Evolutionary conservation across 2,329 filamentous ascomycete species (phyloP).

Genomic region (Bisporella sp.): DNA sequence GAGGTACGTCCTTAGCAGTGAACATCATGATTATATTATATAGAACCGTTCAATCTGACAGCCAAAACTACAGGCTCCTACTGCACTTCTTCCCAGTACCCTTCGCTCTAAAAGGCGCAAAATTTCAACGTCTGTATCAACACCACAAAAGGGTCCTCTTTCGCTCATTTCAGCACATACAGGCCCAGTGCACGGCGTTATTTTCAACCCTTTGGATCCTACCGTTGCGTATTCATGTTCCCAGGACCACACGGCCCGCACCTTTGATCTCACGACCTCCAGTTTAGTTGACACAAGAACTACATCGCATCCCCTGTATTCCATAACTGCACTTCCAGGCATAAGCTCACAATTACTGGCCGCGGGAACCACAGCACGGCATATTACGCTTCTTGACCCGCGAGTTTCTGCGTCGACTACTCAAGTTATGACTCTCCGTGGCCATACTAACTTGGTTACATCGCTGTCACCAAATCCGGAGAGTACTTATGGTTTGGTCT

Average conservation of each 20-base stretch:
- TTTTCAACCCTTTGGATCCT: conserved; percentile 78
- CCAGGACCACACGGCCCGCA: conserved; percentile 84
- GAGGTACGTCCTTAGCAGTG: conserved; percentile 25
- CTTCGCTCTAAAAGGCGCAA: conserved; percentile 73
- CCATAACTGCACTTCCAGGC: conserved; percentile 65
- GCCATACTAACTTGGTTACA: conserved; percentile 71
- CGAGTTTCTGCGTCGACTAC: conserved; percentile 69
- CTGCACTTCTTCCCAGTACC: conserved; percentile 59
- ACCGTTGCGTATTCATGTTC: conserved; percentile 90
- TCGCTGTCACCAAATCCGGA: conserved; percentile 41
- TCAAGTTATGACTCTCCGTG: conserved; percentile 82
- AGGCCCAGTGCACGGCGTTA: conserved; percentile 66
- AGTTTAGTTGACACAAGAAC: conserved; percentile 74
- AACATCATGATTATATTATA: no score
- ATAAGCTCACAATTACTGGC: conserved; percentile 45
- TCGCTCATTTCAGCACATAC: conserved; percentile 64
- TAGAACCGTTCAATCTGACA: no score
- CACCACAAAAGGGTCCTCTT: conserved; percentile 68
- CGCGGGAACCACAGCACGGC: conserved; percentile 75
- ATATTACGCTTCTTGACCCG: conserved; percentile 91
- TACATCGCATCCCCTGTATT: conserved; percentile 77
- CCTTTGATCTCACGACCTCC: conserved; percentile 81
- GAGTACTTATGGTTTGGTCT: conserved; percentile 77
- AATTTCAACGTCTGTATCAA: conserved; percentile 42
- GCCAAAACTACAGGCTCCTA: conserved; percentile 44